Evolutionary conservation across 2,329 filamentous ascomycete species (phyloP).

Genomic region (Neopestalotiopsis sp.): DNA sequence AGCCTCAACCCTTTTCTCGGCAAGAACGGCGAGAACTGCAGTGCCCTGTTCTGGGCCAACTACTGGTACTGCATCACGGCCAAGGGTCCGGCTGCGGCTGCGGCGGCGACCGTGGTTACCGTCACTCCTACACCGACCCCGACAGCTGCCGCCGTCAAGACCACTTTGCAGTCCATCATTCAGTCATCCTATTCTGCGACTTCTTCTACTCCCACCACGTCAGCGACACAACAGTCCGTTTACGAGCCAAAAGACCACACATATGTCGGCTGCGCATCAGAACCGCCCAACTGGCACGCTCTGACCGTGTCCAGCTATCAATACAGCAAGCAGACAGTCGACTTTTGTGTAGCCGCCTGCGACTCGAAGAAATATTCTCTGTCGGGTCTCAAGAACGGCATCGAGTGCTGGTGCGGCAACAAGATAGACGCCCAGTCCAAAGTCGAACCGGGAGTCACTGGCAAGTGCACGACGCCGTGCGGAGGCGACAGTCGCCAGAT

Average conservation of each 20-base stretch:
- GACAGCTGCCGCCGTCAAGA: neutral
- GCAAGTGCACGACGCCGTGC: neutral
- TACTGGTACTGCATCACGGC: slow-evolving; percentile 20
- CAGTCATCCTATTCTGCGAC: neutral
- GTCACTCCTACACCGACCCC: neutral
- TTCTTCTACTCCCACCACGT: neutral
- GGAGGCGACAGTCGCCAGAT: neutral
- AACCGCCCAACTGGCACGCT: neutral
- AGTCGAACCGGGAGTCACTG: neutral
- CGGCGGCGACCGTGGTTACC: neutral
- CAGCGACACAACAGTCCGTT: neutral
- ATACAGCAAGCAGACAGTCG: slow-evolving; percentile 11
- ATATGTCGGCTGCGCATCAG: slow-evolving; percentile 11
- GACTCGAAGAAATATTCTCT: neutral
- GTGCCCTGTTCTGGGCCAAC: slow-evolving; percentile 17
- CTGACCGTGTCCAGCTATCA: neutral
- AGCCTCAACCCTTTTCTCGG: slow-evolving; percentile 23
- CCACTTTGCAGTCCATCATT: neutral
- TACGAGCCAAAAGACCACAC: neutral
- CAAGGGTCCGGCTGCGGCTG: neutral
- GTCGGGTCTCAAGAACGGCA: slow-evolving; percentile 10
- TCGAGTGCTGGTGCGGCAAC: slow-evolving; percentile 16
- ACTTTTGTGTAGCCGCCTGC: neutral
- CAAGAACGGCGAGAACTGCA: slow-evolving; percentile 19
- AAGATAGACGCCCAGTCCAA: neutral